A percentile compares a stretch with the other conserved stretches of the same genome.
phyloP scores from a whole-genome alignment of 2,329 filamentous ascomycete species.

The Helicocarpus griseus region DNA sequence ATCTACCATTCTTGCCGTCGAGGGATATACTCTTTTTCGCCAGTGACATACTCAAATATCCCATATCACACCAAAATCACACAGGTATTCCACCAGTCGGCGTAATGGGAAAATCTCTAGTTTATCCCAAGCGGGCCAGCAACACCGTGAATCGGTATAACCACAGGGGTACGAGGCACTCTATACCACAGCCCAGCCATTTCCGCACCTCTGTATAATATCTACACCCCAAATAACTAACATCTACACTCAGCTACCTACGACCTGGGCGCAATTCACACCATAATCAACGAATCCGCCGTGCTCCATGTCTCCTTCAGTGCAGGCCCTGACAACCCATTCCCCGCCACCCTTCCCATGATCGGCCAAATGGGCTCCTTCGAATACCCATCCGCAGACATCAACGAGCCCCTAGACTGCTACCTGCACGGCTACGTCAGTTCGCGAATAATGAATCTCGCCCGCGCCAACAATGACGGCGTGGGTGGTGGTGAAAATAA shows the following conservation, averaged over 20 bases:
- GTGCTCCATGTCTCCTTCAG: conserved; percentile 75
- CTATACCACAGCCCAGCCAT: neutral
- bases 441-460: conserved; percentile 62
- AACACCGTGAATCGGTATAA: conserved; percentile 61
- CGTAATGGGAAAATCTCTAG: conserved; percentile 33
- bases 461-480: conserved; percentile 25
- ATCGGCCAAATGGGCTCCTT: conserved; percentile 74
- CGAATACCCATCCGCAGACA: conserved; percentile 48
- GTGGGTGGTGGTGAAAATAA: conserved; percentile 20
- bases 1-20: too few species aligned
- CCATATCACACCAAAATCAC: neutral
- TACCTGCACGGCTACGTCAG: conserved; percentile 83
- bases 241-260: conserved; percentile 50
- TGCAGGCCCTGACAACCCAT: conserved; percentile 50
- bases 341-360: conserved; percentile 73
- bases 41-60: neutral
- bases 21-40: too few species aligned
- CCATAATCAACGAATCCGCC: conserved; percentile 62
- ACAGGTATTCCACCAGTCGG: neutral
- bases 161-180: conserved; percentile 44
- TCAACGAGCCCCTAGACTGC: conserved; percentile 57
- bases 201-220: neutral
- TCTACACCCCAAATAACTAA: conserved; percentile 7
- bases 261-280: conserved; percentile 61
- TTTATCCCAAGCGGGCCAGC: conserved; percentile 53